phyloP scores from a whole-genome alignment of 169 alveolate species.

The Perkinsus marinus region DNA sequence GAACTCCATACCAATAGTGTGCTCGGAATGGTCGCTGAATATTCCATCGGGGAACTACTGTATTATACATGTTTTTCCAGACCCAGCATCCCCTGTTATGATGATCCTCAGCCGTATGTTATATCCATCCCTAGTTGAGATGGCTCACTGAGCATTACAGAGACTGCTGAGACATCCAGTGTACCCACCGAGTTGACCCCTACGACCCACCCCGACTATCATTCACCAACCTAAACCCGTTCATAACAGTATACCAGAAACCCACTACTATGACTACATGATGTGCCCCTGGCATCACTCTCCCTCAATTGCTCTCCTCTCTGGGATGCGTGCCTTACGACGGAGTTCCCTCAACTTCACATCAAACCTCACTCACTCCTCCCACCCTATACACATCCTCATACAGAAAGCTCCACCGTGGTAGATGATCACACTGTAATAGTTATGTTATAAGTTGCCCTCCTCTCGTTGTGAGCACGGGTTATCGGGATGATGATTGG shows the following conservation, averaged over 20 bases:
- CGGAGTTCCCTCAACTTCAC: neutral
- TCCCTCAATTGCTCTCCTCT: neutral
- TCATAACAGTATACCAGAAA: neutral
- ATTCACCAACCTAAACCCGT: neutral
- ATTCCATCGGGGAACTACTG: slow-evolving; percentile 36
- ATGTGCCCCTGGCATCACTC: neutral
- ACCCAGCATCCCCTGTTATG: slow-evolving; percentile 40
- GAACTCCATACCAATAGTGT: slow-evolving; percentile 64
- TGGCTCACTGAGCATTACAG: neutral
- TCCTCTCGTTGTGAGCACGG: neutral
- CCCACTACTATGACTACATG: neutral
- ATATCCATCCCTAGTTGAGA: neutral
- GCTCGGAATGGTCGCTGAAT: slow-evolving; percentile 50
- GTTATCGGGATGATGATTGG: no score
- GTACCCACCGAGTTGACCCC: neutral
- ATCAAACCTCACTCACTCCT: neutral
- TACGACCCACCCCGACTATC: no score
- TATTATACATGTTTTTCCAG: slow-evolving; percentile 38
- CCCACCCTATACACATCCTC: neutral
- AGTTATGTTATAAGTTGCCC: neutral
- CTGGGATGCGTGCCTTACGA: neutral
- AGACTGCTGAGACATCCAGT: neutral
- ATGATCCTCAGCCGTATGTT: slow-evolving; percentile 32
- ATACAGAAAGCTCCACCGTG: no score
- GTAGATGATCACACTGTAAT: no score